A percentile compares a stretch with the other conserved stretches of the same genome.
These are phyloP conservation scores for Apophysomyces trapeziformis DNA, from an alignment of 371 early-diverging fungal species.

Conservation along the genomic window DNA sequence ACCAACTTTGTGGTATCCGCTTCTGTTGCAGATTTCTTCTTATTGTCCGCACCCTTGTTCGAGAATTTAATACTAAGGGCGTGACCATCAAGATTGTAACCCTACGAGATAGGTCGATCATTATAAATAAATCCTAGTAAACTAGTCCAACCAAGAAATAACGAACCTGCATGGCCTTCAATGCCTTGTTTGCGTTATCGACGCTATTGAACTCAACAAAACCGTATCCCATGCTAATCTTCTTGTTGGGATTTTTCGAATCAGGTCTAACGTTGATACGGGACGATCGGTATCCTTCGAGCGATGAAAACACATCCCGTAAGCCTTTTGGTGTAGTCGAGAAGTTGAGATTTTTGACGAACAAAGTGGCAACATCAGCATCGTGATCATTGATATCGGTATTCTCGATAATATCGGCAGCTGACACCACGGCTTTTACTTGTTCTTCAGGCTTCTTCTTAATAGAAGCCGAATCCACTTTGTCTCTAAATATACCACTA, in stretches of 20 bases:
- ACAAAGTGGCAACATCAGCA: slow-evolving; percentile 73
- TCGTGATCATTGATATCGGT: slow-evolving; percentile 39
- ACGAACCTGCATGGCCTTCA: slow-evolving; percentile 77
- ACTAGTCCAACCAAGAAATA: background rate
- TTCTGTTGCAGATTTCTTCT: slow-evolving; percentile 36
- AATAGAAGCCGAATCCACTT: slow-evolving; percentile 51
- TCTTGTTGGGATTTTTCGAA: slow-evolving; percentile 74
- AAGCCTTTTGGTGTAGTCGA: slow-evolving; percentile 80
- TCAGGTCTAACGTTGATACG: slow-evolving; percentile 83
- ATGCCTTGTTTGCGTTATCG: slow-evolving; percentile 79
- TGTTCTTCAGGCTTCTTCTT: slow-evolving; percentile 28
- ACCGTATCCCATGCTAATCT: slow-evolving; percentile 95
- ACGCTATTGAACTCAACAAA: slow-evolving; percentile 89
- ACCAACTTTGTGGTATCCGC: slow-evolving; percentile 83
- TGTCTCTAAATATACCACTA: slow-evolving; percentile 71
- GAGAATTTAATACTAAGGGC: slow-evolving; percentile 87
- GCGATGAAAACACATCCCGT: slow-evolving; percentile 66
- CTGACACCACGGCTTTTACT: slow-evolving; percentile 37
- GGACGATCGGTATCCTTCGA: slow-evolving; percentile 78
- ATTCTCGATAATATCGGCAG: slow-evolving; percentile 49
- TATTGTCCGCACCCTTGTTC: slow-evolving; percentile 51
- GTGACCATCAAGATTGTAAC: slow-evolving; percentile 84
- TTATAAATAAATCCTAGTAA: background rate
- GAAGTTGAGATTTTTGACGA: slow-evolving; percentile 95
- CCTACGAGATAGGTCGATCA: slow-evolving; percentile 37